Evolutionary conservation across 2,329 filamentous ascomycete species (phyloP).

Genomic region (Neonectria neomacrospora): DNA sequence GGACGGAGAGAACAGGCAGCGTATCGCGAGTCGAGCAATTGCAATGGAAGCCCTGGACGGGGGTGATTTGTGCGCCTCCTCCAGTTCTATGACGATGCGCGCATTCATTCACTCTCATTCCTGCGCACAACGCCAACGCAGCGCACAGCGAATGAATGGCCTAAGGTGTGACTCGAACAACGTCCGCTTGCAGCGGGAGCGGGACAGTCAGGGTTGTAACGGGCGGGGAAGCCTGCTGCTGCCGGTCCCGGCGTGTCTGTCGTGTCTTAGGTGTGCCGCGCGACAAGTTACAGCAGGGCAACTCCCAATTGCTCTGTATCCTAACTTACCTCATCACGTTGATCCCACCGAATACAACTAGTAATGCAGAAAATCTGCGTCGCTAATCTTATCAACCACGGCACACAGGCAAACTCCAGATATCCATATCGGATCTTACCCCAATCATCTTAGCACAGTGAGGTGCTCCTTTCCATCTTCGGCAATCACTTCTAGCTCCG

Average conservation of each 20-base stretch:
- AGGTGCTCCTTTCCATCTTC: constrained; percentile 7
- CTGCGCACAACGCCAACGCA: no score
- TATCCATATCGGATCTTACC: neutral
- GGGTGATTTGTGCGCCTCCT: no score
- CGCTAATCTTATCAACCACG: constrained; percentile 7
- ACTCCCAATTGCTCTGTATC: no score
- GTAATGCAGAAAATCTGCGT: constrained; percentile 9
- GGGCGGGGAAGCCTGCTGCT: constrained; percentile 20
- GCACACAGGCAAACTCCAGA: neutral
- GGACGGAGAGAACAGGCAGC: neutral
- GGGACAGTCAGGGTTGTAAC: neutral
- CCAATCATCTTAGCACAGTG: constrained; percentile 10
- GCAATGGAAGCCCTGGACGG: neutral
- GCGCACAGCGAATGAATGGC: neutral
- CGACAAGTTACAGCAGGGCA: neutral
- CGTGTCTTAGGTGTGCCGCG: neutral
- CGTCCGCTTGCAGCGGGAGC: constrained; percentile 8
- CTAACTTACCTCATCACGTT: no score
- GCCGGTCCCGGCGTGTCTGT: neutral
- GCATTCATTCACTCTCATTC: neutral
- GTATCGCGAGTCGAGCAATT: neutral
- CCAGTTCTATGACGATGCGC: neutral
- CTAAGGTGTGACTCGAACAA: neutral
- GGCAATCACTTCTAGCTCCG: constrained; percentile 21
- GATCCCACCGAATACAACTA: no score